phyloP scores from a whole-genome alignment of 331 rosid species.

The Quercus phellos region DNA sequence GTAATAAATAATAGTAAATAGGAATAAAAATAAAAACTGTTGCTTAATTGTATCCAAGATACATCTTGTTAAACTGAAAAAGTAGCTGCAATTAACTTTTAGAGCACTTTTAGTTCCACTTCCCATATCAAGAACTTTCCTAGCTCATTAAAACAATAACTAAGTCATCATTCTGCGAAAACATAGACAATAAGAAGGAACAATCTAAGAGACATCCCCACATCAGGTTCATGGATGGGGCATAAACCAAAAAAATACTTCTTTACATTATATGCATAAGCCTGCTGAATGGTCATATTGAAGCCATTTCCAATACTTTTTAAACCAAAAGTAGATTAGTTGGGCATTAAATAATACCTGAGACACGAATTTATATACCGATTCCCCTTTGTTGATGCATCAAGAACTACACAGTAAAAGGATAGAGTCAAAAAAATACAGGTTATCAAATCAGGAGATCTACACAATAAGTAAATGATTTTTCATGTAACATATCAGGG shows the following conservation, averaged over 20 bases:
- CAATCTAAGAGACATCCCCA: background rate
- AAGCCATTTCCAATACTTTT: background rate
- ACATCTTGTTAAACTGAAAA: background rate
- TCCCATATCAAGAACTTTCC: background rate
- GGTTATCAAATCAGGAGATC: background rate
- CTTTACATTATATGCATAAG: background rate
- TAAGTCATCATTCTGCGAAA: background rate
- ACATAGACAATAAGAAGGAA: background rate
- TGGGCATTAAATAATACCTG: constrained; percentile 42
- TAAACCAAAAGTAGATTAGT: background rate
- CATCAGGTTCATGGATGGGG: background rate
- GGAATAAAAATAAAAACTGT: background rate
- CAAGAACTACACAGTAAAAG: constrained; percentile 49
- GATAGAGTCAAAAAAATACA: background rate
- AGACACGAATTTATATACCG: constrained; percentile 81
- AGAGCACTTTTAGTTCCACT: background rate
- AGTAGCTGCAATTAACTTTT: background rate
- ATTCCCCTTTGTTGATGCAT: constrained; percentile 80
- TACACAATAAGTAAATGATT: background rate
- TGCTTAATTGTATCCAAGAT: background rate
- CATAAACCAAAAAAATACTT: background rate
- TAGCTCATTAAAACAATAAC: background rate
- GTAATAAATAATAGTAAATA: background rate
- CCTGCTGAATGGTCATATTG: background rate
- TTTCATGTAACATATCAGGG: background rate